Percentiles rank a stretch among this genome's conserved stretches.
These are phyloP conservation scores for Turritis glabra DNA, from an alignment of 345 rosid genomes.

Conservation along the genomic window DNA sequence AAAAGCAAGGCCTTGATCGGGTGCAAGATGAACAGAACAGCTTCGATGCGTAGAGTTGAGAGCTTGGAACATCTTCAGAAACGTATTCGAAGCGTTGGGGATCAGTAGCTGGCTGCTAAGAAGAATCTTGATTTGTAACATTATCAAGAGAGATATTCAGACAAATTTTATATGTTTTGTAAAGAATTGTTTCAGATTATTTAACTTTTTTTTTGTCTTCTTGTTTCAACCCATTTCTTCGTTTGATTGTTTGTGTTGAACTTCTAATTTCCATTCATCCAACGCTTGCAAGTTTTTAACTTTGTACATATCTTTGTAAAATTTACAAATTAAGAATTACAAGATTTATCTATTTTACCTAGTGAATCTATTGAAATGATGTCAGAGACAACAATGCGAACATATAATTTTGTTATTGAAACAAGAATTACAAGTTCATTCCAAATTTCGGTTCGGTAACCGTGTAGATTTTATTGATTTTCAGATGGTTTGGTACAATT, in stretches of 20 bases:
- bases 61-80: conserved; percentile 95
- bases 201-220: not conserved
- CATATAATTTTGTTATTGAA: not conserved
- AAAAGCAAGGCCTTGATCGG: conserved; percentile 36
- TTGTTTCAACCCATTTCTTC: conserved; percentile 1
- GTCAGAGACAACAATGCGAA: not conserved
- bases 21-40: conserved; percentile 62
- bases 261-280: not conserved
- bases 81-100: conserved; percentile 59
- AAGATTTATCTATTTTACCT: not conserved
- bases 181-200: conserved; percentile 9
- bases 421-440: too few relatives aligned
- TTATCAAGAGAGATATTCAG: conserved; percentile 13
- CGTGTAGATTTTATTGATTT: too few relatives aligned
- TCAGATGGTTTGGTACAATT: too few relatives aligned
- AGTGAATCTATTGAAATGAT: not conserved
- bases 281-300: not conserved
- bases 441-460: not conserved
- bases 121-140: conserved; percentile 20
- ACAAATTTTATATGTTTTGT: conserved; percentile 19
- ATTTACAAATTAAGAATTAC: not conserved
- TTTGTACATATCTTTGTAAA: not conserved
- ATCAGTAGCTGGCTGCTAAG: conserved; percentile 25
- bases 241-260: not conserved
- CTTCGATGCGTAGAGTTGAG: conserved; percentile 78